These are phyloP conservation scores for Kwoniella heveanensis DNA, from an alignment of 768 basidiomycete genomes.

Conservation along the genomic window DNA sequence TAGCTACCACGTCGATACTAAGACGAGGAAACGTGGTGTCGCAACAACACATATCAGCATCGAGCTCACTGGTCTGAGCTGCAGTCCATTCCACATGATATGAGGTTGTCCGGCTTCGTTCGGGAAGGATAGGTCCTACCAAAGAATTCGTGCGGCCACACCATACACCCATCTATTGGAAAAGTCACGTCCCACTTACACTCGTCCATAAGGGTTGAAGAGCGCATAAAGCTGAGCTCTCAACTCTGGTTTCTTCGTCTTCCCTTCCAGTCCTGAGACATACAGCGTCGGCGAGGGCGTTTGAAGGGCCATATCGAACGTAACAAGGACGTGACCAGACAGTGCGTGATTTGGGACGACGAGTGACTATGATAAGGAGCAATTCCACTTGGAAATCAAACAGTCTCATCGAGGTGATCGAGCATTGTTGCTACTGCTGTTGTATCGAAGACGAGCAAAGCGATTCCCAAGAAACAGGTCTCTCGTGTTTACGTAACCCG, in stretches of 20 bases:
- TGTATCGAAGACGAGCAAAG: neutral
- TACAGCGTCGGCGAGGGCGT: slow-evolving; percentile 82
- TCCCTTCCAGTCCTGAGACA: slow-evolving; percentile 89
- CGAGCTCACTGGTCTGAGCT: no score
- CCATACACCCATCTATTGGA: no score
- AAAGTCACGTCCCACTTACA: slow-evolving; percentile 60
- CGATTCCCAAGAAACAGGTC: no score
- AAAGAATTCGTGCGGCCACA: no score
- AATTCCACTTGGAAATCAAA: no score
- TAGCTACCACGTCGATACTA: slow-evolving; percentile 83
- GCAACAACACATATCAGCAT: neutral
- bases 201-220: slow-evolving; percentile 88
- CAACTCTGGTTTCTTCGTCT: slow-evolving; percentile 85
- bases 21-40: neutral
- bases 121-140: no score
- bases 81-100: neutral
- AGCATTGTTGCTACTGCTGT: neutral
- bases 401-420: no score
- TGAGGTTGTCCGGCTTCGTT: no score
- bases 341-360: no score
- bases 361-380: no score
- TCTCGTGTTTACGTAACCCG: no score
- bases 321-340: no score
- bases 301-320: slow-evolving; percentile 36
- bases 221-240: slow-evolving; percentile 77